Evolutionary conservation across 75 land plant species (phyloP).

Genomic region (Pinus taeda): DNA sequence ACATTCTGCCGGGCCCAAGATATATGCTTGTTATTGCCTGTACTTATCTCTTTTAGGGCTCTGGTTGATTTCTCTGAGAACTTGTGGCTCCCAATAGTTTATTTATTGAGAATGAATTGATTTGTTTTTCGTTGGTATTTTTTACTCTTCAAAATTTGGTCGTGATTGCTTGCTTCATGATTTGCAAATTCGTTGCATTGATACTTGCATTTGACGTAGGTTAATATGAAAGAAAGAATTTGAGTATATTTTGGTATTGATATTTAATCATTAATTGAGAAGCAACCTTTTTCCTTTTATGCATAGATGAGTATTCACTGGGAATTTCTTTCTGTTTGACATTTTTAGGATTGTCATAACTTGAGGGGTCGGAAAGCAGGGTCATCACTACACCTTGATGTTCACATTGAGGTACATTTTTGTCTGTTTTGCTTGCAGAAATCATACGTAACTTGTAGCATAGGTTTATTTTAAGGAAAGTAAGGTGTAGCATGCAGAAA

Average conservation of each 20-base stretch:
- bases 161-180: neutral
- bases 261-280: neutral
- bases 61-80: no score
- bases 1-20: no score
- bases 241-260: neutral
- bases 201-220: neutral
- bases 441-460: neutral
- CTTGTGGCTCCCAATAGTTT: no score
- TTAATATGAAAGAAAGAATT: neutral
- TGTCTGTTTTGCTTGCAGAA: neutral
- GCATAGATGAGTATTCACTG: neutral
- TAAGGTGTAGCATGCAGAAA: neutral
- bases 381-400: conserved; percentile 79
- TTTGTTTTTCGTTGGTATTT: no score
- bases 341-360: conserved; percentile 71
- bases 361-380: conserved; percentile 92
- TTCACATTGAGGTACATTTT: conserved; percentile 76
- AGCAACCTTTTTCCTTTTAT: neutral
- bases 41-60: no score
- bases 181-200: neutral
- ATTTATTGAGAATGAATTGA: no score
- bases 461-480: neutral
- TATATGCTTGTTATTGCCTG: no score
- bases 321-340: neutral
- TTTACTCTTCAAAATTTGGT: neutral